A percentile compares a stretch with the other conserved stretches of the same genome.
phyloP scores from a whole-genome alignment of 345 rosid species.

The Lepidium aucheri region DNA sequence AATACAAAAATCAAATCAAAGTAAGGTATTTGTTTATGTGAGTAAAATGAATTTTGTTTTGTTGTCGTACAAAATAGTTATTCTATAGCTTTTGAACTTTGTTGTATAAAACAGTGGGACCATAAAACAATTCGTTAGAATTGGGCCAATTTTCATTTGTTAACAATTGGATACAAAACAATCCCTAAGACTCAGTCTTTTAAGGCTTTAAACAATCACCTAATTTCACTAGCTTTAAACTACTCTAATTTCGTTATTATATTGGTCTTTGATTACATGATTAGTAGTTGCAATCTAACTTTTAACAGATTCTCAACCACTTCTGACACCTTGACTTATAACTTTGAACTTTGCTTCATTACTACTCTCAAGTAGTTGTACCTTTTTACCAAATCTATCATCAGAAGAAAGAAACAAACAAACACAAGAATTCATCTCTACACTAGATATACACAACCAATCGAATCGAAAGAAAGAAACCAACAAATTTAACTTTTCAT shows the following conservation, averaged over 20 bases:
- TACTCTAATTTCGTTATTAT: background rate
- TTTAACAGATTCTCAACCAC: background rate
- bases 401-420: background rate
- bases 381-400: background rate
- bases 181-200: too few relatives aligned
- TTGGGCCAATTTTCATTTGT: too few relatives aligned
- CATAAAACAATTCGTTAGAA: too few relatives aligned
- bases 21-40: too few relatives aligned
- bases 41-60: too few relatives aligned
- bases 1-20: too few relatives aligned
- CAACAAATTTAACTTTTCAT: slow-evolving; percentile 16
- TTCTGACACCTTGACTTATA: background rate
- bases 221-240: background rate
- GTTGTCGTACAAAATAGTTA: too few relatives aligned
- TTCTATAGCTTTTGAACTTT: too few relatives aligned
- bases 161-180: too few relatives aligned
- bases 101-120: too few relatives aligned
- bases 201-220: background rate
- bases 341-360: slow-evolving; percentile 1
- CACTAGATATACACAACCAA: slow-evolving; percentile 2
- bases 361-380: slow-evolving; percentile 17
- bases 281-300: slow-evolving; percentile 6
- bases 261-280: background rate
- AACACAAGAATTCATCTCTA: background rate
- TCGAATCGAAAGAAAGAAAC: background rate